phyloP scores from a whole-genome alignment of 805 yeast genomes.

The Tetrapisispora namnaoensis region DNA sequence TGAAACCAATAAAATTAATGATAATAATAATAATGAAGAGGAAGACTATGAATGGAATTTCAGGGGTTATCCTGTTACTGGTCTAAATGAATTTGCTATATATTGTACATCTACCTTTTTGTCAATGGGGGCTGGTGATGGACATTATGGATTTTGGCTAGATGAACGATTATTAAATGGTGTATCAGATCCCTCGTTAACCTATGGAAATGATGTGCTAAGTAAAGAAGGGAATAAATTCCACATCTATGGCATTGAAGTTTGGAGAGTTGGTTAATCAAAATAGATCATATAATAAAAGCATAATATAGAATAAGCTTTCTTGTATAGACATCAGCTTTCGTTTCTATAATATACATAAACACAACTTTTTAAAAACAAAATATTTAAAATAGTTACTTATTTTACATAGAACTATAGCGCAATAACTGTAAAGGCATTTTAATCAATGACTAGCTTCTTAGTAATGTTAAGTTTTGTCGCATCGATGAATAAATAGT shows the following conservation, averaged over 20 bases:
- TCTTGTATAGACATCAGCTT: neutral
- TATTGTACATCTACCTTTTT: constrained; percentile 70
- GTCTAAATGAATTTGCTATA: constrained; percentile 74
- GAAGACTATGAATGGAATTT: constrained; percentile 36
- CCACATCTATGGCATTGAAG: constrained; percentile 64
- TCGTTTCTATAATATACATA: neutral
- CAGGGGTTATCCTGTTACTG: constrained; percentile 80
- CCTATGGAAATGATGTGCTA: constrained; percentile 84
- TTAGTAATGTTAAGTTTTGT: too few relatives aligned
- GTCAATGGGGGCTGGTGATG: constrained; percentile 86
- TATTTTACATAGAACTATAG: too few relatives aligned
- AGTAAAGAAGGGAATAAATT: constrained; percentile 54
- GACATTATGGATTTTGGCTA: constrained; percentile 86
- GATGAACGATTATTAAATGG: constrained; percentile 69
- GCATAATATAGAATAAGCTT: neutral
- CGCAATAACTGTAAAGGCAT: too few relatives aligned
- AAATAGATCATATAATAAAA: neutral
- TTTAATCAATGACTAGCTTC: too few relatives aligned
- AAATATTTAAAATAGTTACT: too few relatives aligned
- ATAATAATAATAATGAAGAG: constrained; percentile 1
- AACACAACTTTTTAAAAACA: too few relatives aligned
- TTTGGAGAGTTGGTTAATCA: constrained; percentile 63
- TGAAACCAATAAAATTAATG: constrained; percentile 1
- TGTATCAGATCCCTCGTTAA: constrained; percentile 65
- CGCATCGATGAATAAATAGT: neutral